A percentile compares a stretch with the other conserved stretches of the same genome.
phyloP scores from a whole-genome alignment of 768 basidiomycete genomes.

The Termitomyces heimii region DNA sequence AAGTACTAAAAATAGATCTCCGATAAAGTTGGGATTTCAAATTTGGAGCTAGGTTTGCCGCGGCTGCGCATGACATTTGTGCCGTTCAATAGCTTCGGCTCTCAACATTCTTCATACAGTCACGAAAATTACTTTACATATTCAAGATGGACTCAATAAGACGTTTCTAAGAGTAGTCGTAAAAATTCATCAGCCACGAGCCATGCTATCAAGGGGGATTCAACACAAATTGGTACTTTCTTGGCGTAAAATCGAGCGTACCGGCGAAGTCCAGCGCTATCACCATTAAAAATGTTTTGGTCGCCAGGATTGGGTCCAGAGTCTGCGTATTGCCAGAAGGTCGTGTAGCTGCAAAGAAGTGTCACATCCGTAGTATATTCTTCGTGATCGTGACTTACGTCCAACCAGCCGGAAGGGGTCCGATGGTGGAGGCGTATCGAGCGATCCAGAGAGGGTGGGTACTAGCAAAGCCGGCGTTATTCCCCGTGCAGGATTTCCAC shows the following conservation, averaged over 20 bases:
- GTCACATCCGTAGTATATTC: neutral
- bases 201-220: constrained; percentile 3
- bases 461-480: constrained; percentile 40
- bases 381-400: constrained; percentile 20
- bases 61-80: neutral
- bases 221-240: neutral
- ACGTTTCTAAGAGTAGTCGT: neutral
- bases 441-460: constrained; percentile 63
- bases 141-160: neutral
- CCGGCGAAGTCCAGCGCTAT: constrained; percentile 34
- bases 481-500: constrained; percentile 65
- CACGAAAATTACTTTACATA: neutral
- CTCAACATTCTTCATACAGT: neutral
- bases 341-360: constrained; percentile 28
- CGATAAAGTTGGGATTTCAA: neutral
- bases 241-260: constrained; percentile 12
- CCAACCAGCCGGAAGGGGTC: constrained; percentile 57
- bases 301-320: constrained; percentile 53
- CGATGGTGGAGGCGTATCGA: constrained; percentile 39
- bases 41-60: neutral
- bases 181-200: constrained; percentile 3
- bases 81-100: neutral
- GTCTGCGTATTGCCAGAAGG: constrained; percentile 60
- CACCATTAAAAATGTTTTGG: constrained; percentile 52
- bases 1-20: neutral